Evolutionary conservation across 2,329 filamentous ascomycete genomes (phyloP), one percentile per base, ranked within the genome.

Genomic region (Claviceps capensis): DNA sequence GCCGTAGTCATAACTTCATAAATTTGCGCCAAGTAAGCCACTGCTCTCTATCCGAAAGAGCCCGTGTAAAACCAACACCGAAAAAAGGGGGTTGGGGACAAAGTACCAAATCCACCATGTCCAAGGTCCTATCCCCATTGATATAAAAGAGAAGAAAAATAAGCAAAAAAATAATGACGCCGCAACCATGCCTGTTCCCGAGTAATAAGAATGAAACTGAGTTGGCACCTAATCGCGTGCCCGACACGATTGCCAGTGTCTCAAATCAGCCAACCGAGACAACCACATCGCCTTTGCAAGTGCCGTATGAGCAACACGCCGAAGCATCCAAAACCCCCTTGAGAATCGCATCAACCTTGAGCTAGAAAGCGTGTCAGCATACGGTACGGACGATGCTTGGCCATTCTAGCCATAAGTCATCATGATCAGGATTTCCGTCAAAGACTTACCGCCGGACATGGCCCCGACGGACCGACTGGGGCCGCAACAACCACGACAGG

Each of bases 231-330:
- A 5, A 38, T 47, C 11, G 22, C 19, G 8, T n/a, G 41, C 19
- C 17, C 9, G 17, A 16, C 41, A 42, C 17, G 41, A 22, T 13
- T 42, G 41, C 17, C 17, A 19, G 13, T 11, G 4, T 11, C 9
- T 22, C 23, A 22, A 11, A 23, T 46, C 22, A 47, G n/a, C 65
- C 67, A 61, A 75, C 73, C 9, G 68, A 67, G 49, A 75, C 59
- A 44, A 77, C 52, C 47, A 54, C 52, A 16, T 47, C 49, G 50
- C 70, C 70, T 52, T 73, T 72, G 63, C 75, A 78, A 37, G 65
- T 65, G 48, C 76, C 75, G 55, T 78, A 77, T n/a, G 72, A 72
- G 61, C 76, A 79, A 62, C 76, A 78, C 13, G 64, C 70, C 30
- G 75, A 71, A n/a, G 73, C 68, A 19, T 69, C 66, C 54, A 74